These are phyloP conservation scores for Alternaria ventricosa DNA, from an alignment of 2,329 filamentous ascomycete species.

Conservation along the genomic window DNA sequence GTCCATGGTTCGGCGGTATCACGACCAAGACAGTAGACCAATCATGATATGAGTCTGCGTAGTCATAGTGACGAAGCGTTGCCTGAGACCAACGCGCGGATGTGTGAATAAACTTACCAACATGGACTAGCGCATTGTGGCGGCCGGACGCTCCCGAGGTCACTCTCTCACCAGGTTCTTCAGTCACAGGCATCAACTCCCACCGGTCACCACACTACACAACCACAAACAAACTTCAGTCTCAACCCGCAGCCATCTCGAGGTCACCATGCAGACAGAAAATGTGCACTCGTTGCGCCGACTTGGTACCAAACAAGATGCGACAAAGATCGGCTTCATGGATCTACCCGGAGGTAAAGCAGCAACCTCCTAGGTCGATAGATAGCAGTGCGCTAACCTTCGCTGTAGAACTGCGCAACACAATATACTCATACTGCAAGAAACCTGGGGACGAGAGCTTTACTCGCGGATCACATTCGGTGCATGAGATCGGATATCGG, in stretches of 20 bases:
- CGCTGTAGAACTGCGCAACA: not conserved
- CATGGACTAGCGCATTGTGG: not conserved
- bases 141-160: not conserved
- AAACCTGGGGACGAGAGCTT: accelerated
- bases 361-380: not conserved
- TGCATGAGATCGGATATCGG: not conserved
- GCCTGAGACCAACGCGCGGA: not conserved
- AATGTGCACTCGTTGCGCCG: not conserved
- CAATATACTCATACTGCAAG: not conserved
- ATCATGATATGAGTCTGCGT: not conserved
- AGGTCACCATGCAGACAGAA: not conserved
- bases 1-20: not conserved
- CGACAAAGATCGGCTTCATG: not conserved
- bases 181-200: not conserved
- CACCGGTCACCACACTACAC: not conserved
- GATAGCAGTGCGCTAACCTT: not conserved
- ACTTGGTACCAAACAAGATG: not conserved
- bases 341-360: not conserved
- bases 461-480: not conserved
- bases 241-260: not conserved
- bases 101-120: not conserved
- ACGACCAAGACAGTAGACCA: not conserved
- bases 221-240: not conserved
- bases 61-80: not conserved
- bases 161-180: not conserved